These are phyloP conservation scores for Plasmodium coatneyi DNA, from an alignment of 169 alveolate species.

Conservation along the genomic window DNA sequence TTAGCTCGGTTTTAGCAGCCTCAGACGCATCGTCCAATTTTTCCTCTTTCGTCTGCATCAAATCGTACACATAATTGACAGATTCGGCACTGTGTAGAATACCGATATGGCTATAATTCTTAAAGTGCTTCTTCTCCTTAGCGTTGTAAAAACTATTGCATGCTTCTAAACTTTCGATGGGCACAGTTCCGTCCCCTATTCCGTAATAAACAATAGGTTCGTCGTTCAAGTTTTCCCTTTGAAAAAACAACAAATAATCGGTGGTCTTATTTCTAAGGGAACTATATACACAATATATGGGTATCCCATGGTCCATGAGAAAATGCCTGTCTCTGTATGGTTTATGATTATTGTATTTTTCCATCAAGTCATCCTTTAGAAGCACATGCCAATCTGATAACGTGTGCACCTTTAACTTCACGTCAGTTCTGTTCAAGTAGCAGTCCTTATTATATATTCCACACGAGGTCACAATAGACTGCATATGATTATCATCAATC, in stretches of 20 bases:
- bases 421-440: constrained; percentile 32
- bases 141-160: constrained; percentile 23
- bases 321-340: constrained; percentile 13
- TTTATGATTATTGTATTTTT: constrained; percentile 24
- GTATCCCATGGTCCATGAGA: constrained; percentile 47
- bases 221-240: neutral
- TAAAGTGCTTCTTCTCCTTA: neutral
- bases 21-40: neutral
- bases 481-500: constrained; percentile 20
- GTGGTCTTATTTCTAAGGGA: constrained; percentile 15
- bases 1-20: neutral
- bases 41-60: neutral
- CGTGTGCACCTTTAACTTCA: constrained; percentile 32
- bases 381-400: constrained; percentile 61
- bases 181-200: constrained; percentile 47
- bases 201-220: constrained; percentile 48
- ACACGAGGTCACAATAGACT: constrained; percentile 1
- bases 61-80: constrained; percentile 29
- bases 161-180: constrained; percentile 36
- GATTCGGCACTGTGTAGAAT: neutral
- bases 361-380: constrained; percentile 12
- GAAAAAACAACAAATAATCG: constrained; percentile 25
- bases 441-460: constrained; percentile 48
- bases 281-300: constrained; percentile 55
- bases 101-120: constrained; percentile 10